Base-by-base conservation (phyloP, 129 eudicot genomes). In the Ambrosia trifida region DNA sequence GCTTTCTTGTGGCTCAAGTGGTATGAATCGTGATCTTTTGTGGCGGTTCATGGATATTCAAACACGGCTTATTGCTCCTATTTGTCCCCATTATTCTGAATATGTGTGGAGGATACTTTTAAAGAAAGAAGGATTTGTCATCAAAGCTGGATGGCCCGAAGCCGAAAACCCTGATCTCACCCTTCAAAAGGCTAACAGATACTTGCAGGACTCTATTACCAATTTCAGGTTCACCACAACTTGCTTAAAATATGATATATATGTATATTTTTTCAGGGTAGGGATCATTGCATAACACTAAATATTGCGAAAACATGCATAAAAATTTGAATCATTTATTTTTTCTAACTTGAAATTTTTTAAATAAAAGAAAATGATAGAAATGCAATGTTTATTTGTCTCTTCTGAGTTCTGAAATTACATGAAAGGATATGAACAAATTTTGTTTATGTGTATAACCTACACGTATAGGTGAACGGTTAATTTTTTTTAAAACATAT, bases 1-100 rank as follows among this genome's bases (percentile, higher is more conserved):
- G 79, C 79, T 91, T 60, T 91, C 96, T 38, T 91, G 97, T 72
- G 96, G 92, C 8, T 77, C 82, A 0, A 78, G 70, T 14, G 92
- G 95, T 35, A 85, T 87, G 96, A 85, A 91, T 72, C 82, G 84
- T 5, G 97, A 88, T 43, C 75, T 91, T 28, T 9, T 91, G 47
- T 84, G 82, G 85, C 75, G 83, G 46, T 91, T 91, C 38, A 84
- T 91, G 97, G 97, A 91, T 74, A 81, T 88, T 28, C 97, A 91
- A 51, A 91, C 96, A 9, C 83, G 92, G 9, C 85, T 91, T 44
- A 85, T 91, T 62, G 81, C 97, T 76, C 97, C 97, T 43, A 85
- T 91, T 32, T 91, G 97, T 70, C 97, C 97, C 0, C 96, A 91
- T 80, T 91, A 88, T 72, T 83, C 84, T 32, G 97, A 91, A 85